Conservation (phyloP, 352 stramenopile genomes). For the Pythium rishiriense region DNA sequence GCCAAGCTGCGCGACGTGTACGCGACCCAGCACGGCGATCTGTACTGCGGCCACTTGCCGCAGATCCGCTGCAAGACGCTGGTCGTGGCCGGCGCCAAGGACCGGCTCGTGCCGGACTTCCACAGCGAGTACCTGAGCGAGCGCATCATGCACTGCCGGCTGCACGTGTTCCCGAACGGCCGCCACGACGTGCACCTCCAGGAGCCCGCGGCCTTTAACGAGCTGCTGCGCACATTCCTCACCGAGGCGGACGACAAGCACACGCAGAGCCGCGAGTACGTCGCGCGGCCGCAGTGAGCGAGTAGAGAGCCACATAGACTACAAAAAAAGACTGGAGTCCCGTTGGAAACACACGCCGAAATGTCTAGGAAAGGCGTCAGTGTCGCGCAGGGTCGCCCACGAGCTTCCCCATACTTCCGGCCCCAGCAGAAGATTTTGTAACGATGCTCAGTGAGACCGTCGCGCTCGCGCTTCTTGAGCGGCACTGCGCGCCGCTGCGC, state of each 20-base stretch:
- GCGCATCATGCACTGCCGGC: slow-evolving; percentile 80
- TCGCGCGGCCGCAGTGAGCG: slow-evolving; percentile 39
- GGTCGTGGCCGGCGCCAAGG: slow-evolving; percentile 58
- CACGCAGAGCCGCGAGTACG: slow-evolving; percentile 80
- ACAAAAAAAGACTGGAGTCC: background rate
- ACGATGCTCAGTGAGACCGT: background rate
- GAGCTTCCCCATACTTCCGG: background rate
- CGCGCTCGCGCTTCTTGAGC: background rate
- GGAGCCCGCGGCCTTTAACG: slow-evolving; percentile 55
- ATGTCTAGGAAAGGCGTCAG: background rate
- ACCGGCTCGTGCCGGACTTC: slow-evolving; percentile 65
- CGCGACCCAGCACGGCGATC: slow-evolving; percentile 54
- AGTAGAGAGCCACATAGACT: background rate
- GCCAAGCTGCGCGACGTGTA: slow-evolving; percentile 47
- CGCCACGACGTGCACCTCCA: slow-evolving; percentile 62
- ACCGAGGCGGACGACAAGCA: slow-evolving; percentile 79
- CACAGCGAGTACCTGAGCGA: slow-evolving; percentile 86
- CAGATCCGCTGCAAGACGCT: slow-evolving; percentile 86
- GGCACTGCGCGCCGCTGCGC: background rate
- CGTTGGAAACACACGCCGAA: background rate
- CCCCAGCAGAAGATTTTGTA: background rate
- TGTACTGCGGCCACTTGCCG: slow-evolving; percentile 70
- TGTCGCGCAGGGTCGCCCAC: no score
- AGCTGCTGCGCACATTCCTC: slow-evolving; percentile 60
- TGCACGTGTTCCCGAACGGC: slow-evolving; percentile 55